Conservation (phyloP, 139 green algal genomes). For the Tetradesmus lagerheimii region DNA sequence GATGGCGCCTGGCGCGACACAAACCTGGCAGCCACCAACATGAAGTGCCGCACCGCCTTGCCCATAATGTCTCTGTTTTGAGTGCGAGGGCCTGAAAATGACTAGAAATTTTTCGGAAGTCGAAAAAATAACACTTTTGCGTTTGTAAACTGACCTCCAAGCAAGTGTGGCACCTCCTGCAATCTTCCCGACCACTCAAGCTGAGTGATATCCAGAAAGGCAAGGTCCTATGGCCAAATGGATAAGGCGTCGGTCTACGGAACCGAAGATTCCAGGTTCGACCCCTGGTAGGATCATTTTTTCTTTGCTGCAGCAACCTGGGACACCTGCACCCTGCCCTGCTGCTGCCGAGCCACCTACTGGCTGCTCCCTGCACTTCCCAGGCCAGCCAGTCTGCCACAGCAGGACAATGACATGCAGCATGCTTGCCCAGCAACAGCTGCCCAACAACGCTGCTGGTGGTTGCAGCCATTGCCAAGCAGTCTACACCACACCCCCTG, state of each 20-base stretch:
- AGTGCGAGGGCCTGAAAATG: too few species aligned
- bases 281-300: constrained; percentile 53
- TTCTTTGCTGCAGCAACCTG: neutral
- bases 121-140: neutral
- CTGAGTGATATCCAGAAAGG: neutral
- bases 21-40: neutral
- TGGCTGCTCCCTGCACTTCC: neutral
- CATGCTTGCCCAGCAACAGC: neutral
- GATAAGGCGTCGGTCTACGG: constrained; percentile 63
- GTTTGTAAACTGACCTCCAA: neutral
- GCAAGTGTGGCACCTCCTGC: neutral
- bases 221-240: constrained; percentile 54
- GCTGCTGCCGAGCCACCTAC: neutral
- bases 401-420: neutral
- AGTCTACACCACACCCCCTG: too few species aligned
- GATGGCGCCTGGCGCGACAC: neutral
- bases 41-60: too few species aligned
- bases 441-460: too few species aligned
- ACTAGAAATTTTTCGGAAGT: neutral
- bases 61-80: neutral
- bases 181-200: neutral
- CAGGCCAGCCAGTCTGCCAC: neutral
- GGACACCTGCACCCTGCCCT: neutral
- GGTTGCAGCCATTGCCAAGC: too few species aligned
- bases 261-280: constrained; percentile 66